Evolutionary conservation across 805 yeast species (phyloP).

Genomic region (Barnettozyma pratensis): DNA sequence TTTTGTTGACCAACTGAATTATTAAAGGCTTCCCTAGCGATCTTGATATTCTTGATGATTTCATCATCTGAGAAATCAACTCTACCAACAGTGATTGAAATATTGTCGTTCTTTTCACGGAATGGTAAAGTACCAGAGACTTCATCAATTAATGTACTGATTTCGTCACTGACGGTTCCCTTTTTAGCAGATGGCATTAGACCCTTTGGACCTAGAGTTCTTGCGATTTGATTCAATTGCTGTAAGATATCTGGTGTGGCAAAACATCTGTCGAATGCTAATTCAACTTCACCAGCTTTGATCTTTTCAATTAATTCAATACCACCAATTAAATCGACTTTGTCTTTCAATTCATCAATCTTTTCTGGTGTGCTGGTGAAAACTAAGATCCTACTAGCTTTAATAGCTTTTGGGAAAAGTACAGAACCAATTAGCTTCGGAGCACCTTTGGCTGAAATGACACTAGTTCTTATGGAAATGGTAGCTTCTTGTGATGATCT

Average conservation of each 20-base stretch:
- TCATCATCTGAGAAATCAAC: constrained; percentile 75
- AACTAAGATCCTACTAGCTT: constrained; percentile 58
- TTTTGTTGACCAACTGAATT: constrained; percentile 50
- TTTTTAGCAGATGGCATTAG: constrained; percentile 83
- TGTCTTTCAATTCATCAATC: constrained; percentile 44
- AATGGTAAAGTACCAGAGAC: constrained; percentile 69
- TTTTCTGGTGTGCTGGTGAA: constrained; percentile 56
- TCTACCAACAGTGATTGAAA: constrained; percentile 70
- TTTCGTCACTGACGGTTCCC: constrained; percentile 77
- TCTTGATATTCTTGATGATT: constrained; percentile 62
- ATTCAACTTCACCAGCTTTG: constrained; percentile 37
- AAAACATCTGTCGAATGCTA: constrained; percentile 68
- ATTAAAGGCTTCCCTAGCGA: constrained; percentile 58
- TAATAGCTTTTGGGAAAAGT: constrained; percentile 66
- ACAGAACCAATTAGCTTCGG: constrained; percentile 70
- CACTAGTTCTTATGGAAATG: constrained; percentile 55
- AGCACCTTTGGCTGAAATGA: constrained; percentile 73
- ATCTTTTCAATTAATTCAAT: constrained; percentile 61
- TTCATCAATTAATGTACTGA: constrained; percentile 44
- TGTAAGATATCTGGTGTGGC: constrained; percentile 79
- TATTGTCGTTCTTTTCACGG: constrained; percentile 61
- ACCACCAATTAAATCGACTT: constrained; percentile 69
- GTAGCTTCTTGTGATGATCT: constrained; percentile 68
- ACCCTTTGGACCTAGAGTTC: constrained; percentile 81
- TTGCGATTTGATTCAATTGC: constrained; percentile 64